Conservation (phyloP, 1,284 basidiomycete genomes). For the Pisolithus thermaeus region DNA sequence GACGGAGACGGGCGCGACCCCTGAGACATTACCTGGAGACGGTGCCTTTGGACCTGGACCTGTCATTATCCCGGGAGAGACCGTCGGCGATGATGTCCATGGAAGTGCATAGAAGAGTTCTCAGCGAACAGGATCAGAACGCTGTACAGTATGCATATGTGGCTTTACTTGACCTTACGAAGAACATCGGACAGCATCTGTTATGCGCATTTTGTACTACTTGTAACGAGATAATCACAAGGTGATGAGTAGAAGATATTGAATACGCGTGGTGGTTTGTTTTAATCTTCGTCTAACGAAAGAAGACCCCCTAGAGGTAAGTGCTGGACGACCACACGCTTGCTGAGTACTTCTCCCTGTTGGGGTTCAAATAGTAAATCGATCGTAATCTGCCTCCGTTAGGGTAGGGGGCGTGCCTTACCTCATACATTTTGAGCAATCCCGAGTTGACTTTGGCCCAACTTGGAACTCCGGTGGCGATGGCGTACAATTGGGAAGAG, state of each 20-base stretch:
- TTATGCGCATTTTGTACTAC: background rate
- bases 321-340: conserved; percentile 94
- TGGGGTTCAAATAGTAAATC: background rate
- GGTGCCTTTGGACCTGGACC: conserved; percentile 23
- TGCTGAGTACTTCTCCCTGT: conserved; percentile 85
- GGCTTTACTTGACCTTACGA: too few species aligned
- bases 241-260: too few species aligned
- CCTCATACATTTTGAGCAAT: conserved; percentile 91
- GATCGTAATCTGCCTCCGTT: background rate
- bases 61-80: conserved; percentile 22
- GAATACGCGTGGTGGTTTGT: too few species aligned
- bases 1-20: background rate
- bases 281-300: background rate
- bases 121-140: too few species aligned
- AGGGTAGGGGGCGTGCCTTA: conserved; percentile 22
- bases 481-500: conserved; percentile 82
- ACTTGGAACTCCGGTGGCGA: conserved; percentile 74
- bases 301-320: conserved; percentile 73
- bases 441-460: conserved; percentile 88
- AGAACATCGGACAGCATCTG: background rate
- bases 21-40: conserved; percentile 5
- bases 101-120: background rate
- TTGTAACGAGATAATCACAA: background rate
- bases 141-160: too few species aligned
- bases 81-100: conserved; percentile 14